These are phyloP conservation scores for Aspergillus asperescens DNA, from an alignment of 495 filamentous ascomycete genomes.

Conservation along the genomic window DNA sequence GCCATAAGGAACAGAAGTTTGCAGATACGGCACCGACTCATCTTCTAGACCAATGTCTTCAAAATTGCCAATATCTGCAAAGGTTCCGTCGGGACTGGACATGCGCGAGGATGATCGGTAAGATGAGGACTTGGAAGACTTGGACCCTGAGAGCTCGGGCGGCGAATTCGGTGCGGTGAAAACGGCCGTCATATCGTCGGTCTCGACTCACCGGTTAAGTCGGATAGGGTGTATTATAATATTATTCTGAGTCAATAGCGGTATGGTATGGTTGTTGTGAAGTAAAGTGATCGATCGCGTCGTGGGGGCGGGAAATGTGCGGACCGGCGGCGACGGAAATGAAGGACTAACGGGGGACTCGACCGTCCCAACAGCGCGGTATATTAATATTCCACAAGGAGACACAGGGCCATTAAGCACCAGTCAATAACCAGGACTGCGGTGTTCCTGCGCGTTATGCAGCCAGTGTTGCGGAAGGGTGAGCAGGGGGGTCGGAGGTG, in stretches of 20 bases:
- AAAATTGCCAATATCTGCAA: slow-evolving; percentile 73
- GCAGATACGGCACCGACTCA: slow-evolving; percentile 38
- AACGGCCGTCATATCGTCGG: slow-evolving; percentile 56
- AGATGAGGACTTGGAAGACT: slow-evolving; percentile 88
- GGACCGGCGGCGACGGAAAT: slow-evolving; percentile 11
- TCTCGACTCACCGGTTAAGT: neutral
- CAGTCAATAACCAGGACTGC: slow-evolving; percentile 25
- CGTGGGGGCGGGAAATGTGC: slow-evolving; percentile 9
- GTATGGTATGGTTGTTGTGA: neutral
- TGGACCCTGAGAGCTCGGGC: slow-evolving; percentile 77
- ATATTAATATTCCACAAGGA: slow-evolving; percentile 15
- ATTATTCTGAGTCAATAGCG: neutral
- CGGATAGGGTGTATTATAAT: neutral
- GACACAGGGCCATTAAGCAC: slow-evolving; percentile 22
- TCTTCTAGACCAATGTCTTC: slow-evolving; percentile 91
- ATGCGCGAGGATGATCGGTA: slow-evolving; percentile 68
- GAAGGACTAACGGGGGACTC: slow-evolving; percentile 15
- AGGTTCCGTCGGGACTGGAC: slow-evolving; percentile 59
- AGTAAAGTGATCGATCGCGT: slow-evolving; percentile 11
- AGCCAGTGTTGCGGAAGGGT: slow-evolving; percentile 2
- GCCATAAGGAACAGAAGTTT: slow-evolving; percentile 27
- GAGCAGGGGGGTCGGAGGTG: slow-evolving; percentile 2
- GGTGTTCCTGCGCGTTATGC: slow-evolving; percentile 3
- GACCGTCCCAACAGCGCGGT: neutral
- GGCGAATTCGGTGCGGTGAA: slow-evolving; percentile 64